Base-by-base conservation (phyloP, 148 eudicot species). In the Rhododendron henanense region DNA sequence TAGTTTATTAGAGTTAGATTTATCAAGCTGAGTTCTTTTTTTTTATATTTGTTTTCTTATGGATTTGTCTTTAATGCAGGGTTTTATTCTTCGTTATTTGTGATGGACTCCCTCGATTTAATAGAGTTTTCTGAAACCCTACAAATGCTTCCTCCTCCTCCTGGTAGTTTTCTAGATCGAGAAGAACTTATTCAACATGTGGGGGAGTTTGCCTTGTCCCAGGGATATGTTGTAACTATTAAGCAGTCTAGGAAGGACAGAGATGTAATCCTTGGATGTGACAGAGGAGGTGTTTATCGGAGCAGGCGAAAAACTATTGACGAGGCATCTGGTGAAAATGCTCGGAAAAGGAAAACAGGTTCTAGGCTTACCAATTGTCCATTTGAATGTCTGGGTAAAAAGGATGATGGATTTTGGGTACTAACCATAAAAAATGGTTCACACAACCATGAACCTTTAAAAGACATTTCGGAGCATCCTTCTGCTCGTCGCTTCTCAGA, bases 171-270 rank as follows among this genome's bases (percentile, higher is more conserved):
- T 82, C 61, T 90, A 67, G 93, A 88, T 79, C 91, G 98, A 78
- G 98, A 94, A 86, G 95, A 92, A 87, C 92, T 94, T 69, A 90
- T 94, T 48, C 91, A 94, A 78, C 93, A 93, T 90, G 97, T 91
- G 63, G 93, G 95, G 41, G 92, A 94, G 84, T 93, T 91, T 89
- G 97, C 92, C 15, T 10, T 94, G 80, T 81, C 95, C 35, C 97
- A 94, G 87, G 97, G 97, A 84, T 94, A 94, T 87, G 94, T 94
- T 82, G 94, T 94, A 53, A 94, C 90, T 37, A 94, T 94, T 44
- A 93, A 90, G 87, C 88, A 88, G 78, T 91, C 98, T 39, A 92
- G 89, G 82, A 94, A 90, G 87, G 95, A 93, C 83, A 93, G 78
- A 88, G 78, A 80, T 16, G 95, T 93, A 44, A 85, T 90, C 76